Base-by-base conservation (phyloP, 2,329 filamentous ascomycete genomes). In the Aspergillus tanneri region DNA sequence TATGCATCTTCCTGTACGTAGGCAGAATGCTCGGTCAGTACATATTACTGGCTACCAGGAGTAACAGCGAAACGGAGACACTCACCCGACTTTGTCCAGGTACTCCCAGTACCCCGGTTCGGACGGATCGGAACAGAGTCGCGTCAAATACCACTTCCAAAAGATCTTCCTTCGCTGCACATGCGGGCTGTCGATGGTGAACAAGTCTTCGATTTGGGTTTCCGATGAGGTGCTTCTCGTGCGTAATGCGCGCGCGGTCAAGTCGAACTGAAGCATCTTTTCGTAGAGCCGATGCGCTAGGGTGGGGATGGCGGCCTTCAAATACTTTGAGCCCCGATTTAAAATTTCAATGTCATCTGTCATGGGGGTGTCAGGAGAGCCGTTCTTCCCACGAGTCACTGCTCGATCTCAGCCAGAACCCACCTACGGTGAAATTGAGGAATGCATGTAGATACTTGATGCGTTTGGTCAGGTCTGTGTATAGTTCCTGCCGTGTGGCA, bases 131-230 rank as follows among this genome's bases (percentile, higher is more conserved):
- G 41, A 46, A 18, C 36, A 52, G 10, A 52, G 28, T 27, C 49
- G 46, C 12, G 49, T 52, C 32, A 52, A n/a, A 38, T 52, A 52
- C 49, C 49, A 52, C 22, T 52, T 52, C 49, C 49, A 52, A 21
- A 52, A 52, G 27, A 52, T 49, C 37, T 52, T 52, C 27, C 49
- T 28, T 16, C 49, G 46, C 34, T 52, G 46, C 16, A 52, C 49
- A 2, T 52, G 49, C 4, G 49, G 49, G 21, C 49, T 48, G 37
- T 52, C 49, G 6, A 49, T 44, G 5, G 45, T 52, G 32, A 52
- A 52, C 10, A 42, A 23, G 21, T 52, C 49, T 2, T 52, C 46
- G 3, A 49, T 36, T 2, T 42, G 41, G n/a, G 30, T 40, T 7
- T 52, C 46, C 2, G 46, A 49, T 7, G 42, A 19, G 5, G 49